These are phyloP conservation scores for Populus hybrid DNA, from an alignment of 441 rosid genomes.

Conservation along the genomic window DNA sequence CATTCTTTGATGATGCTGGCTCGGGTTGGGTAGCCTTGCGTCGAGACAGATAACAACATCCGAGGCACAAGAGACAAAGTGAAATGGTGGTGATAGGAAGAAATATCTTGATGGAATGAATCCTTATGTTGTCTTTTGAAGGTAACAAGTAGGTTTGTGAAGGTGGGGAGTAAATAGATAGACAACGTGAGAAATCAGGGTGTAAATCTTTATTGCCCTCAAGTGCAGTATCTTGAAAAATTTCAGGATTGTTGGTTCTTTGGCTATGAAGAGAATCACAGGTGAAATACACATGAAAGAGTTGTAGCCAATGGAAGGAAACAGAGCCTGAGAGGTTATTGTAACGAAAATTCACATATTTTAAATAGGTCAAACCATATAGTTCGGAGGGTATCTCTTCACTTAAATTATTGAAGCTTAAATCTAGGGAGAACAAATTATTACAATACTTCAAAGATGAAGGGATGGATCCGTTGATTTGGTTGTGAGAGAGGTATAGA, in stretches of 20 bases:
- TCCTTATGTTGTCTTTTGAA: too few relatives aligned
- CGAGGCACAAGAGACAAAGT: background rate
- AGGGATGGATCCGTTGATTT: too few relatives aligned
- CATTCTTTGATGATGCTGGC: background rate
- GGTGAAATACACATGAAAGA: background rate
- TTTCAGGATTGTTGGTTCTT: background rate
- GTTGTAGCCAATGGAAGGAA: background rate
- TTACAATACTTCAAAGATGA: background rate
- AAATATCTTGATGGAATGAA: background rate
- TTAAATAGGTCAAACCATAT: accelerated
- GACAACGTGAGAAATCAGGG: background rate
- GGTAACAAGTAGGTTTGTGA: too few relatives aligned
- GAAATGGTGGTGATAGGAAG: background rate
- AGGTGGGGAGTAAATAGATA: too few relatives aligned
- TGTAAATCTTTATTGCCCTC: background rate
- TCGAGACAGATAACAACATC: background rate
- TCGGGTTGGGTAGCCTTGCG: background rate
- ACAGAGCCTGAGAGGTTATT: background rate
- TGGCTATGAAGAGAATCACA: too few relatives aligned
- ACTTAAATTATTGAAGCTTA: background rate
- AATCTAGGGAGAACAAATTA: accelerated
- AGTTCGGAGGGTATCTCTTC: background rate
- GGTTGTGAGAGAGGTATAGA: too few relatives aligned
- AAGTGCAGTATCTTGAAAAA: background rate
- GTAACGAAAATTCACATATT: background rate